A percentile compares a stretch with the other conserved stretches of the same genome.
These are phyloP conservation scores for Musa beccarii DNA, from an alignment of 176 grass and related monocot genomes.

Conservation along the genomic window DNA sequence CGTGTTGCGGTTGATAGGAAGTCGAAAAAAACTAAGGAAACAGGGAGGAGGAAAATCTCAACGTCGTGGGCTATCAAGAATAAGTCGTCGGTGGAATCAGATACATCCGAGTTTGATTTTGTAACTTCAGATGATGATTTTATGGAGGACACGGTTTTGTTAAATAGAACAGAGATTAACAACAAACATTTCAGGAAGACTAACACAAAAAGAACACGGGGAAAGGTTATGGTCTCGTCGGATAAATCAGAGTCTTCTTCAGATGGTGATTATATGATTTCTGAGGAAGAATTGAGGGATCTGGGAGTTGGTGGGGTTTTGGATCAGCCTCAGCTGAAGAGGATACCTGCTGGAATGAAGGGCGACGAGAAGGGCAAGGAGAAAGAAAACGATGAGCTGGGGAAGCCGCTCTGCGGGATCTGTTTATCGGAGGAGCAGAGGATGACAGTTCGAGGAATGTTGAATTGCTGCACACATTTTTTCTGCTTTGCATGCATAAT, in stretches of 20 bases:
- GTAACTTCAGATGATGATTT: conserved; percentile 55
- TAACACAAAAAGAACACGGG: conserved; percentile 33
- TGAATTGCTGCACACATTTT: conserved; percentile 86
- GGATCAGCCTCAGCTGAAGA: conserved; percentile 23
- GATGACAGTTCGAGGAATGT: conserved; percentile 48
- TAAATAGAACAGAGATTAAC: conserved; percentile 15
- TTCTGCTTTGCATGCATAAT: conserved; percentile 91
- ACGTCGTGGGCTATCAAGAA: conserved; percentile 4
- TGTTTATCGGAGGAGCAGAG: conserved; percentile 76
- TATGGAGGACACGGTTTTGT: conserved; percentile 11
- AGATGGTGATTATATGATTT: conserved; percentile 36
- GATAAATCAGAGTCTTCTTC: conserved; percentile 28
- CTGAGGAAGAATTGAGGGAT: conserved; percentile 34
- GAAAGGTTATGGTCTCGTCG: background rate
- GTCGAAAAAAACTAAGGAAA: conserved; percentile 32
- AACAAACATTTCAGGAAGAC: conserved; percentile 16
- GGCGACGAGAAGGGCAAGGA: conserved; percentile 58
- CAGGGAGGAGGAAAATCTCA: conserved; percentile 16
- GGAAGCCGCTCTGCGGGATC: conserved; percentile 60
- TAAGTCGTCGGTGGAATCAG: conserved; percentile 36
- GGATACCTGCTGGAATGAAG: conserved; percentile 27
- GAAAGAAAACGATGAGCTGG: conserved; percentile 49
- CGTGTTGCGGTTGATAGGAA: conserved; percentile 3
- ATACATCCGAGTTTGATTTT: conserved; percentile 64
- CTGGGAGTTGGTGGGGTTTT: conserved; percentile 16